A percentile compares a stretch with the other conserved stretches of the same genome.
Conservation (phyloP, 495 filamentous ascomycete species). For the Daldinia childiae region DNA sequence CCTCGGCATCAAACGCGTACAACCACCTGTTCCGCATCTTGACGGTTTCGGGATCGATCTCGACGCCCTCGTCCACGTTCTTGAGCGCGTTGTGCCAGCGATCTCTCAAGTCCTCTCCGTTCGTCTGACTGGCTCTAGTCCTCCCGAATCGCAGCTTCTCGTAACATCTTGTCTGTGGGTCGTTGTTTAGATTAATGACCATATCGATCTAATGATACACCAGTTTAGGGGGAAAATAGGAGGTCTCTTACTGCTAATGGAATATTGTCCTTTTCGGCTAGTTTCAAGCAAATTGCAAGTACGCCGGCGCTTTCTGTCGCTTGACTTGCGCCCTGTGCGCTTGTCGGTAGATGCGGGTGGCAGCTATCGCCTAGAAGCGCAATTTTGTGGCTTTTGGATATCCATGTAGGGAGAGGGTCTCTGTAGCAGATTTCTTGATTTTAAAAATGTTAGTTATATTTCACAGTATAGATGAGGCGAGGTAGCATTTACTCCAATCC, state of each 20-base stretch:
- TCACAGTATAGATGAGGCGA: not conserved
- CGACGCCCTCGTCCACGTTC: slow-evolving; percentile 55
- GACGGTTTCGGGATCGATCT: slow-evolving; percentile 62
- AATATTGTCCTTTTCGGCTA: slow-evolving; percentile 56
- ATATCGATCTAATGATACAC: no score
- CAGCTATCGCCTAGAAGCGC: slow-evolving; percentile 60
- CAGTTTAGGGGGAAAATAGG: no score
- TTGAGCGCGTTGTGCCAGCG: slow-evolving; percentile 63
- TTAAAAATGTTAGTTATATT: not conserved
- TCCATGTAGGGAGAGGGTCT: slow-evolving; percentile 59
- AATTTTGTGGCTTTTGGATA: slow-evolving; percentile 56
- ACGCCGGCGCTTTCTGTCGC: slow-evolving; percentile 60
- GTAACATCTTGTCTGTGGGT: slow-evolving; percentile 55
- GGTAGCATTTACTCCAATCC: slow-evolving; percentile 51
- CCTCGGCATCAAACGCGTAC: slow-evolving; percentile 62
- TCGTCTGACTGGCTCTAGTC: slow-evolving; percentile 57
- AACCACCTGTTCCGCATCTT: slow-evolving; percentile 63
- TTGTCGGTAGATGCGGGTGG: slow-evolving; percentile 60
- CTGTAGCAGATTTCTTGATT: slow-evolving; percentile 56
- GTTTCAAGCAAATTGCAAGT: slow-evolving; percentile 55
- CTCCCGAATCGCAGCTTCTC: slow-evolving; percentile 62
- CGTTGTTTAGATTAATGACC: no score
- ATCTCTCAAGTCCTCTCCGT: slow-evolving; percentile 63
- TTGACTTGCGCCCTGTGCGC: slow-evolving; percentile 61
- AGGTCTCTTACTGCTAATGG: slow-evolving; percentile 50